phyloP scores from a whole-genome alignment of 805 yeast species.

The Ogataea paraovalis region DNA sequence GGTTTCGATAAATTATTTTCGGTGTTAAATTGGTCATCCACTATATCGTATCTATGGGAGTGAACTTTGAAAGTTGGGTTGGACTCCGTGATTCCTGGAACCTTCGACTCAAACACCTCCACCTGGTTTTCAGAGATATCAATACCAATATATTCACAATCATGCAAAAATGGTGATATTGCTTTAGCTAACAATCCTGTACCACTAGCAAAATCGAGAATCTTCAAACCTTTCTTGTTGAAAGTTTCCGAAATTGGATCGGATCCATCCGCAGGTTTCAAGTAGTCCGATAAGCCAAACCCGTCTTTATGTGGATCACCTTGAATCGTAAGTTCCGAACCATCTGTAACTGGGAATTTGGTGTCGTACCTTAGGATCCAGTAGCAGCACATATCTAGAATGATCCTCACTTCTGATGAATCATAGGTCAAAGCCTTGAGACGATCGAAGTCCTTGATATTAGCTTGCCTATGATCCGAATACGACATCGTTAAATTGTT shows the following conservation, averaged over 20 bases:
- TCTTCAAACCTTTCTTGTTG: slow-evolving; percentile 8
- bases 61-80: slow-evolving; percentile 10
- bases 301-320: slow-evolving; percentile 4
- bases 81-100: slow-evolving; percentile 16
- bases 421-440: slow-evolving; percentile 7
- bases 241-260: slow-evolving; percentile 5
- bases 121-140: slow-evolving; percentile 32
- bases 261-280: slow-evolving; percentile 1
- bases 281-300: slow-evolving; percentile 2
- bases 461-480: slow-evolving; percentile 11
- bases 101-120: slow-evolving; percentile 14
- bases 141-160: slow-evolving; percentile 31
- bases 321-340: background rate
- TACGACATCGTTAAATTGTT: slow-evolving; percentile 5
- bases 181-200: slow-evolving; percentile 35
- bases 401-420: slow-evolving; percentile 6
- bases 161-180: slow-evolving; percentile 29
- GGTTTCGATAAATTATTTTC: slow-evolving; percentile 6
- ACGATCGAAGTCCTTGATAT: slow-evolving; percentile 6
- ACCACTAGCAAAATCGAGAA: slow-evolving; percentile 43
- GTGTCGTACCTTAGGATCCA: slow-evolving; percentile 10
- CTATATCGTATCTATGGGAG: slow-evolving; percentile 12
- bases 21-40: slow-evolving; percentile 12
- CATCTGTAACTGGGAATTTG: background rate
- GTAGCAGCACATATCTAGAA: slow-evolving; percentile 4